These are phyloP conservation scores for Cladosporium sp. DNA, from an alignment of 2,329 filamentous ascomycete species.

Conservation along the genomic window DNA sequence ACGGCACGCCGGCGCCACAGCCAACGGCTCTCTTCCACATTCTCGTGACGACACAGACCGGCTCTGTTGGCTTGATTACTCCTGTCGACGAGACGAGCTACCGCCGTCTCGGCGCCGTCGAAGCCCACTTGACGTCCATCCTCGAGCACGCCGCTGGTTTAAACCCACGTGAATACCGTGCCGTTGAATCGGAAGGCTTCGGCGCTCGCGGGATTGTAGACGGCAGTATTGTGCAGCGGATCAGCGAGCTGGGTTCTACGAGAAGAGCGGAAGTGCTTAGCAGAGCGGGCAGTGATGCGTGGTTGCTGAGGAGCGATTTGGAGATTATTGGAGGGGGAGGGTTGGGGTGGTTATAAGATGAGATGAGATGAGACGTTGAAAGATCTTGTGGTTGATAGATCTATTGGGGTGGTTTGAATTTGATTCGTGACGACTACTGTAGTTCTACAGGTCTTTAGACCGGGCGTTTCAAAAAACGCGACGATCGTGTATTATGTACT, in stretches of 20 bases:
- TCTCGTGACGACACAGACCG: slow-evolving; percentile 70
- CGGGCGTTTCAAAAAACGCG: background rate
- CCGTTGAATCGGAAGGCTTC: slow-evolving; percentile 45
- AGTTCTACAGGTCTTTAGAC: background rate
- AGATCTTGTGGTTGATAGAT: background rate
- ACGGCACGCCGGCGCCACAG: slow-evolving; percentile 14
- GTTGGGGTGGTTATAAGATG: slow-evolving; percentile 50
- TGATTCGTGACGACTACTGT: background rate
- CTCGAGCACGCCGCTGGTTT: slow-evolving; percentile 74
- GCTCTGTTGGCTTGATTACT: slow-evolving; percentile 70
- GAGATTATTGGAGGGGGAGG: slow-evolving; percentile 63
- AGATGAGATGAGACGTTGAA: background rate
- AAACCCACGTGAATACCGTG: slow-evolving; percentile 76
- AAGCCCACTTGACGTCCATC: slow-evolving; percentile 72
- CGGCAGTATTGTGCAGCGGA: slow-evolving; percentile 68
- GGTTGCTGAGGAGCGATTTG: slow-evolving; percentile 66
- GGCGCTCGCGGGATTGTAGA: slow-evolving; percentile 68
- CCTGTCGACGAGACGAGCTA: slow-evolving; percentile 77
- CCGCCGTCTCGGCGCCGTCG: slow-evolving; percentile 74
- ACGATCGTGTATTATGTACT: background rate
- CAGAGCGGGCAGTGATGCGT: slow-evolving; percentile 65
- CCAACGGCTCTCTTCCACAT: slow-evolving; percentile 44
- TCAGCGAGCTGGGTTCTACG: slow-evolving; percentile 70
- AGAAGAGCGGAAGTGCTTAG: slow-evolving; percentile 68
- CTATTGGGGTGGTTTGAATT: background rate